A percentile compares a stretch with the other conserved stretches of the same genome.
These are phyloP conservation scores for Podospora australis DNA, from an alignment of 495 filamentous ascomycete genomes.

Conservation along the genomic window DNA sequence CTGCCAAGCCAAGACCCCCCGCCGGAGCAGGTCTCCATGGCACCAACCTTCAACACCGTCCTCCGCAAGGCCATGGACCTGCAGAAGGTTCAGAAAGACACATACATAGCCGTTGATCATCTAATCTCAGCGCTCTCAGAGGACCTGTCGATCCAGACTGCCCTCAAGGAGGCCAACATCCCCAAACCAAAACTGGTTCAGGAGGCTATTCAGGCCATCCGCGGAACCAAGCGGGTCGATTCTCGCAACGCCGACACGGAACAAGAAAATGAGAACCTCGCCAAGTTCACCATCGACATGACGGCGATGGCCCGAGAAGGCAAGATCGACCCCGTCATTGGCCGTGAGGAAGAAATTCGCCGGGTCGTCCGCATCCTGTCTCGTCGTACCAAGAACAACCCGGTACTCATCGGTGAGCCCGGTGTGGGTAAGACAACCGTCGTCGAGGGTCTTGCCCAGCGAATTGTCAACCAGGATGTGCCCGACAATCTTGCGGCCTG, in stretches of 20 bases:
- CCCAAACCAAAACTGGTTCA: constrained; percentile 88
- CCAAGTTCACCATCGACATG: constrained; percentile 98
- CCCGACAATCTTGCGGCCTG: constrained; percentile 93
- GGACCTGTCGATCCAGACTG: constrained; percentile 63
- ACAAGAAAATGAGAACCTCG: constrained; percentile 83
- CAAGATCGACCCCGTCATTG: constrained; percentile 97
- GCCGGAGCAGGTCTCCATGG: constrained; percentile 74
- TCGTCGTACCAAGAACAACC: constrained; percentile 96
- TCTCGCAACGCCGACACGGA: constrained; percentile 90
- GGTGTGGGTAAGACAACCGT: constrained; percentile 99
- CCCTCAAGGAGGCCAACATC: constrained; percentile 79
- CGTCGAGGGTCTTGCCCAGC: constrained; percentile 89
- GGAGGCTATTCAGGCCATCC: constrained; percentile 78
- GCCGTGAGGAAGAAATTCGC: constrained; percentile 92
- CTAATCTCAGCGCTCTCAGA: constrained; percentile 78
- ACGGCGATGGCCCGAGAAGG: constrained; percentile 89
- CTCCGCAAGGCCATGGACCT: constrained; percentile 80
- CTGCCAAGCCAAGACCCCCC: constrained; percentile 91
- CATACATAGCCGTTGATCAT: constrained; percentile 89
- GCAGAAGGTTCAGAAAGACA: constrained; percentile 92
- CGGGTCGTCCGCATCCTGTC: constrained; percentile 91
- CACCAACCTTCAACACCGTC: constrained; percentile 73
- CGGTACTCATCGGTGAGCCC: constrained; percentile 87
- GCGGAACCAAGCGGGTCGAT: constrained; percentile 86
- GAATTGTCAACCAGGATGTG: constrained; percentile 88